These are phyloP conservation scores for Phytophthora podocarpi DNA, from an alignment of 352 stramenopile species.

Conservation along the genomic window DNA sequence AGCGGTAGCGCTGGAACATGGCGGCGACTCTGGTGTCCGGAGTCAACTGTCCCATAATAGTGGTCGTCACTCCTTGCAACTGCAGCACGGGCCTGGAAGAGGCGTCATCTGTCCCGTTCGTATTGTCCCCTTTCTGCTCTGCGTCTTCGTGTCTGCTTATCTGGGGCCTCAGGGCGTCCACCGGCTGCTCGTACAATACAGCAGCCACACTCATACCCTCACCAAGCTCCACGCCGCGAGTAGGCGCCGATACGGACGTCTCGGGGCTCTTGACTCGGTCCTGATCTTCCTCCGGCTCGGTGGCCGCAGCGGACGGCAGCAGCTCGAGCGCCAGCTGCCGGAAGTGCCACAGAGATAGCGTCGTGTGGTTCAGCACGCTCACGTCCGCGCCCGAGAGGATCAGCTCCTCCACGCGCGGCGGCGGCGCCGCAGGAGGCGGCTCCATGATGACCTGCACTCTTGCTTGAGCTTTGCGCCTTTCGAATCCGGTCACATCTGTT, in stretches of 20 bases:
- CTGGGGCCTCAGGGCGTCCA: background rate
- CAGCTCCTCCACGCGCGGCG: constrained; percentile 52
- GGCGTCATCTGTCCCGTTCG: constrained; percentile 16
- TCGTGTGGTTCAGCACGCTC: constrained; percentile 72
- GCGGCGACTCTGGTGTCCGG: constrained; percentile 54
- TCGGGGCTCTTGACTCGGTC: constrained; percentile 13
- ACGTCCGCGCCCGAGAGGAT: constrained; percentile 67
- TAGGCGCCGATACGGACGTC: background rate
- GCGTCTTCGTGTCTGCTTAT: constrained; percentile 3
- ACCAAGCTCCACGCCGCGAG: constrained; percentile 46
- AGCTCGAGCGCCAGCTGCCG: constrained; percentile 61
- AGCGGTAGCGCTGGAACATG: constrained; percentile 81
- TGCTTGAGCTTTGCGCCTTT: background rate
- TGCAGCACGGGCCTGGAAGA: constrained; percentile 8
- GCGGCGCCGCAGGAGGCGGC: constrained; percentile 9
- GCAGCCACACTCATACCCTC: constrained; percentile 78
- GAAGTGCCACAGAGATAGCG: constrained; percentile 84
- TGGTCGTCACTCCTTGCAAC: constrained; percentile 22
- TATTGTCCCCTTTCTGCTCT: constrained; percentile 3
- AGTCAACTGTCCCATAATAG: constrained; percentile 46
- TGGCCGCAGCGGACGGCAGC: constrained; percentile 30
- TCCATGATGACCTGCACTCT: constrained; percentile 31
- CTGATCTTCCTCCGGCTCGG: constrained; percentile 25
- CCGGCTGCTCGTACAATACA: constrained; percentile 34
- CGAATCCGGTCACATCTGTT: background rate